These are phyloP conservation scores for Oemleria cerasiformis DNA, from an alignment of 306 rosid species.

Conservation along the genomic window DNA sequence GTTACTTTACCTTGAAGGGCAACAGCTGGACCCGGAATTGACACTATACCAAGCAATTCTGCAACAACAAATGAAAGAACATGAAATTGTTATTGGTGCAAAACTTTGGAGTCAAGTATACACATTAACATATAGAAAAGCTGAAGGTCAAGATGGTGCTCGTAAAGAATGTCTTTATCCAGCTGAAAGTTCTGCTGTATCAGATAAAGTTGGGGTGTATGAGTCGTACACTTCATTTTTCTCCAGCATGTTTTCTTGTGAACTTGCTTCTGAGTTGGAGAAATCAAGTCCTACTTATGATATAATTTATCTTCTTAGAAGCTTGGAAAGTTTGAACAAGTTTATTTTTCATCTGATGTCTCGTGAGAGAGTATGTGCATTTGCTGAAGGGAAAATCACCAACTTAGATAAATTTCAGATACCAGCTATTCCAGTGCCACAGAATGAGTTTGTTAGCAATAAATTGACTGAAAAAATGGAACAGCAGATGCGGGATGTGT, in stretches of 20 bases:
- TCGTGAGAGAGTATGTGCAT: conserved; percentile 75
- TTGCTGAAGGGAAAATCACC: conserved; percentile 72
- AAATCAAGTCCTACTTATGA: conserved; percentile 64
- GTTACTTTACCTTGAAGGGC: conserved; percentile 69
- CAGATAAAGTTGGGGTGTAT: conserved; percentile 39
- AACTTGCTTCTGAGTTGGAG: conserved; percentile 74
- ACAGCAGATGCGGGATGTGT: conserved; percentile 86
- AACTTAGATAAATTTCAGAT: conserved; percentile 58
- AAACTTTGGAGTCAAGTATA: conserved; percentile 75
- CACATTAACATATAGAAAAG: conserved; percentile 61
- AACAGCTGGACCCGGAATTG: conserved; percentile 51
- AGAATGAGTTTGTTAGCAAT: conserved; percentile 77
- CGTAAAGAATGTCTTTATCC: conserved; percentile 33
- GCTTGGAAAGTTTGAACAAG: conserved; percentile 81
- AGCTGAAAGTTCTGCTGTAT: conserved; percentile 26
- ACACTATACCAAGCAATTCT: conserved; percentile 88
- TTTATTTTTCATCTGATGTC: conserved; percentile 65
- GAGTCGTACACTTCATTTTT: conserved; percentile 57
- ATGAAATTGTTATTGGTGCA: conserved; percentile 46
- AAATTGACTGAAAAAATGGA: conserved; percentile 94
- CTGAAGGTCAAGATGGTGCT: conserved; percentile 31
- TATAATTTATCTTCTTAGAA: conserved; percentile 66
- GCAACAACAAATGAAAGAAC: conserved; percentile 55
- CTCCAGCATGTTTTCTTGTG: conserved; percentile 57
- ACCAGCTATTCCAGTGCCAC: conserved; percentile 53